phyloP scores from a whole-genome alignment of 1,139 yeast genomes.

The Kluyveromyces marxianus region DNA sequence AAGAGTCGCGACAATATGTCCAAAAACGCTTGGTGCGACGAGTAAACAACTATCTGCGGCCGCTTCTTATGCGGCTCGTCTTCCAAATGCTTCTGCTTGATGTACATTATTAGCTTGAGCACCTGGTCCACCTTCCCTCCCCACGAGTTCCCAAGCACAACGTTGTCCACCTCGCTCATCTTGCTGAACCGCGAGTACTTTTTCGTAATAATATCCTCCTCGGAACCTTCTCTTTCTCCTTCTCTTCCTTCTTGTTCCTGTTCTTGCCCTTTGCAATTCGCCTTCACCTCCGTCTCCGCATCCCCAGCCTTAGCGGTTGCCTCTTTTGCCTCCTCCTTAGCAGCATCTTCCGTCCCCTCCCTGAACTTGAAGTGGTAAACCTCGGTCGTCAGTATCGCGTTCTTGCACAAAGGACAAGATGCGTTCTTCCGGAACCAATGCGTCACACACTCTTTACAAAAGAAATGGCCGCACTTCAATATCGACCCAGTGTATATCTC shows the following conservation, averaged over 20 bases:
- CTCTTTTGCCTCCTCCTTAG: neutral
- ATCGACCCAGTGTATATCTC: slow-evolving; percentile 66
- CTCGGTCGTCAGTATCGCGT: slow-evolving; percentile 41
- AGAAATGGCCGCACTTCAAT: slow-evolving; percentile 85
- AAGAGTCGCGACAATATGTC: slow-evolving; percentile 63
- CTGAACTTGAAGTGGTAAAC: slow-evolving; percentile 32
- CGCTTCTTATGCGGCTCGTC: slow-evolving; percentile 1
- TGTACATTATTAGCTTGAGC: slow-evolving; percentile 59
- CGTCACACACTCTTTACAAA: slow-evolving; percentile 67
- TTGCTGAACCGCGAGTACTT: slow-evolving; percentile 21
- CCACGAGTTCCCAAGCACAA: slow-evolving; percentile 44
- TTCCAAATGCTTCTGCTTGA: slow-evolving; percentile 41
- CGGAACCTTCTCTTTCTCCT: neutral
- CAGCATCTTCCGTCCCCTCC: slow-evolving; percentile 9
- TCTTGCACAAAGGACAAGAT: slow-evolving; percentile 78
- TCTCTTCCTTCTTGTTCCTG: neutral
- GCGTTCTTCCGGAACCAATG: slow-evolving; percentile 57
- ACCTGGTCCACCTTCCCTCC: slow-evolving; percentile 86
- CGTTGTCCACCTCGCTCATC: slow-evolving; percentile 37
- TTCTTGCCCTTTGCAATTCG: neutral
- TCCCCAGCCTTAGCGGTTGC: neutral
- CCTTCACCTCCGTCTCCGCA: neutral
- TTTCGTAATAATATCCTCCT: slow-evolving; percentile 5
- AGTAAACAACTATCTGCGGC: slow-evolving; percentile 69
- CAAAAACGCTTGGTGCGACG: slow-evolving; percentile 80